Evolutionary conservation across 1,139 yeast genomes (phyloP), one percentile per base, ranked within the genome.

Genomic region (Hemisphaericaspora lyxosophila): DNA sequence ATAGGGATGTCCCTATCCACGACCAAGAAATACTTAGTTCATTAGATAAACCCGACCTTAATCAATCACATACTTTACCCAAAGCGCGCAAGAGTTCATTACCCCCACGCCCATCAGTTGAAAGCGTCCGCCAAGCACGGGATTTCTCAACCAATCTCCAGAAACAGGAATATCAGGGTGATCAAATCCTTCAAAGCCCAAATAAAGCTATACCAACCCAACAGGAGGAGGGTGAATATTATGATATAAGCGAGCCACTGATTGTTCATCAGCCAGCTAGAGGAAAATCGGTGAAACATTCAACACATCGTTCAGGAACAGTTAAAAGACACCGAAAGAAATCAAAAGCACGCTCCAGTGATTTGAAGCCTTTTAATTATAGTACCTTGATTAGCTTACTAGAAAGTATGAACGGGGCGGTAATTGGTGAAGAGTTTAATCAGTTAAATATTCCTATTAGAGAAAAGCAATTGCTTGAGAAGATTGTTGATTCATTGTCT

Each of bases 401-500:
- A 35, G 81, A 77, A 48, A 80, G 83, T 39, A 79, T 83, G 38
- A 82, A 81, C 51, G 83, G 83, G 5, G 75, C 81, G 2, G 70
- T 78, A 4, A 75, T 78, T 33, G 83, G 83, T 3, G 79, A 82
- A 50, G 94, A 86, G 49, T 85, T 89, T 54, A 79, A 82, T 35
- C 80, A 78, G 41, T 64, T 89, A 44, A 86, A 85, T 34, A 70
- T 89, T 44, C 90, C 94, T 3, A 64, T 75, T 0, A 82, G 82
- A 45, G 96, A 89, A 56, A 85, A 85, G 48, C 84, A 80, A 48
- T 68, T 89, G 37, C 71, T 90, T 36, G 96, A 89, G 55, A 82
- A 87, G 59, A 79, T 90, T 34, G 85, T 90, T 4, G 95, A 88
- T 53, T 83, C 95, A 2, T 67, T 90, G 41, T 83, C 94, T 16